phyloP scores from a whole-genome alignment of 192 early-diverging fungal genomes.

The Coemansia sp. region DNA sequence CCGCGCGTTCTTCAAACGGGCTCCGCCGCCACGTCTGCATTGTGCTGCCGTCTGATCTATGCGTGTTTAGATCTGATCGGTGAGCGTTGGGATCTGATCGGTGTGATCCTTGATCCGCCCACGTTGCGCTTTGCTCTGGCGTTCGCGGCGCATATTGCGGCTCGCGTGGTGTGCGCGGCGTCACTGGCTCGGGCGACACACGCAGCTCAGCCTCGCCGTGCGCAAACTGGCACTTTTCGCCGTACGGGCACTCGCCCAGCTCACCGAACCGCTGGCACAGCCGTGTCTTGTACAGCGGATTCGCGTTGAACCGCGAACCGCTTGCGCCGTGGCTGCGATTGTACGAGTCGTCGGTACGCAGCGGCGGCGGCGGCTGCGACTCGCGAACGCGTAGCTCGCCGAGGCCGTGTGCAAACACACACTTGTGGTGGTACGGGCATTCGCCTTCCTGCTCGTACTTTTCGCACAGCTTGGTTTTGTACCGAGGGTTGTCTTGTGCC shows the following conservation, averaged over 20 bases:
- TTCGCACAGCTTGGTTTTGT: constrained; percentile 86
- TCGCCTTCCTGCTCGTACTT: constrained; percentile 80
- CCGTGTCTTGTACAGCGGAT: constrained; percentile 79
- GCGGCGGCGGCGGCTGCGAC: background rate
- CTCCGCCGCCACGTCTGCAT: constrained; percentile 25
- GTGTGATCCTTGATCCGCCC: constrained; percentile 6
- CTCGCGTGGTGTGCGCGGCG: constrained; percentile 27
- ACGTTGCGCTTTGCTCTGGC: constrained; percentile 12
- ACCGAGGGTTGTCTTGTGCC: constrained; percentile 70
- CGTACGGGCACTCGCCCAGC: constrained; percentile 78
- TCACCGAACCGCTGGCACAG: constrained; percentile 80
- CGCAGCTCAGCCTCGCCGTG: constrained; percentile 56
- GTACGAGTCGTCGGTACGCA: constrained; percentile 6
- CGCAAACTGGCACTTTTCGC: constrained; percentile 84
- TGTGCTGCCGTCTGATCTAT: background rate
- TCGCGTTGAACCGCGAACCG: constrained; percentile 46
- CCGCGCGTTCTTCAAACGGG: constrained; percentile 27
- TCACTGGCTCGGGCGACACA: constrained; percentile 23
- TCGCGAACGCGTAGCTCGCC: constrained; percentile 60
- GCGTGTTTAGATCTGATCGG: no score
- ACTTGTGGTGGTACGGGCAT: constrained; percentile 90
- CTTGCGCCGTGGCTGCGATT: constrained; percentile 24
- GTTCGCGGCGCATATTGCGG: constrained; percentile 14
- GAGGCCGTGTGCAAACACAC: constrained; percentile 83
- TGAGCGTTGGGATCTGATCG: no score